Conservation (phyloP, 2,329 filamentous ascomycete genomes). For the Beauveria brongniartii region DNA sequence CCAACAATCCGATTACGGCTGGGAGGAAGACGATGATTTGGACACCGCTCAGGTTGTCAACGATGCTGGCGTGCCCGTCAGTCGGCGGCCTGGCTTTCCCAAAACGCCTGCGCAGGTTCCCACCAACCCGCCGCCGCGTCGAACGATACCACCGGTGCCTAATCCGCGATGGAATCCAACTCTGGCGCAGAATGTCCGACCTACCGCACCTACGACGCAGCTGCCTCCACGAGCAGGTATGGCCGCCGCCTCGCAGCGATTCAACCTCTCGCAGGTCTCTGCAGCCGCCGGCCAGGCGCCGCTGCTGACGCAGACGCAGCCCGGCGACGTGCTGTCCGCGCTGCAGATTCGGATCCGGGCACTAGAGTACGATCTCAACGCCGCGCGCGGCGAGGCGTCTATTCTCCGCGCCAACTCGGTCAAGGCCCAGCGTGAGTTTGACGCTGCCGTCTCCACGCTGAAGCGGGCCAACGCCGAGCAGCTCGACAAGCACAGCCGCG, state of each 20-base stretch:
- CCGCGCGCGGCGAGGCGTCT: slow-evolving; percentile 62
- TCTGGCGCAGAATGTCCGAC: slow-evolving; percentile 17
- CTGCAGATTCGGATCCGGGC: slow-evolving; percentile 45
- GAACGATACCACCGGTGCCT: slow-evolving; percentile 23
- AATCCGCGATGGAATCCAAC: slow-evolving; percentile 33
- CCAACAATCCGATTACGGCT: slow-evolving; percentile 30
- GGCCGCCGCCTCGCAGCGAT: slow-evolving; percentile 17
- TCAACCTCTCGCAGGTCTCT: slow-evolving; percentile 27
- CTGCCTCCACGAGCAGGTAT: neutral
- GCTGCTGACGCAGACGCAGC: slow-evolving; percentile 20
- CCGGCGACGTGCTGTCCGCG: slow-evolving; percentile 31
- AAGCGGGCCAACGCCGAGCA: slow-evolving; percentile 58
- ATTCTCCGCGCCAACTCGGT: slow-evolving; percentile 67
- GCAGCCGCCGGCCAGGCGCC: slow-evolving; percentile 18
- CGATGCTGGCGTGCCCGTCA: slow-evolving; percentile 33
- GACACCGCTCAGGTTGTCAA: slow-evolving; percentile 51
- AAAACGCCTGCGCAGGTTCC: slow-evolving; percentile 24
- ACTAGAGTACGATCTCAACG: slow-evolving; percentile 48
- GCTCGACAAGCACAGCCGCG: slow-evolving; percentile 52
- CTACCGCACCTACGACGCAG: slow-evolving; percentile 11
- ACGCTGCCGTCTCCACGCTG: slow-evolving; percentile 52
- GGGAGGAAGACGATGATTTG: slow-evolving; percentile 48
- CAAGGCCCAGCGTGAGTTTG: slow-evolving; percentile 52
- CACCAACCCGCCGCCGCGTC: slow-evolving; percentile 17
- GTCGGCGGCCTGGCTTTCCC: slow-evolving; percentile 19